These are phyloP conservation scores for Ocimum tenuiflorum DNA, from an alignment of 257 asterid species.

Conservation along the genomic window DNA sequence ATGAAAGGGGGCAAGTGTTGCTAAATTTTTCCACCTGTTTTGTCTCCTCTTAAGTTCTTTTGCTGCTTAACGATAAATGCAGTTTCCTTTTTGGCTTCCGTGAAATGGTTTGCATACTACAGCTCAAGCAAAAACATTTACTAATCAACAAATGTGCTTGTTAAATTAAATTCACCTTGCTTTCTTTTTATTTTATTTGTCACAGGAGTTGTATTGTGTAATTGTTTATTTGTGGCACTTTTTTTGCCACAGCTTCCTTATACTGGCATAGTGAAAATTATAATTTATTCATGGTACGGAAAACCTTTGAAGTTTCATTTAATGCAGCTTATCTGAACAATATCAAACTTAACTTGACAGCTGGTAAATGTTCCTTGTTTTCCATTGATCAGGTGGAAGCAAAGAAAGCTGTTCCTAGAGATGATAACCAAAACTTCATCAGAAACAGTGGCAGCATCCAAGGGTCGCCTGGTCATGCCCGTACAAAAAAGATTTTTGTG, in stretches of 20 bases:
- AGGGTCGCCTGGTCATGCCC: slow-evolving; percentile 37
- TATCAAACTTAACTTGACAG: not conserved
- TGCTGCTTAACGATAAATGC: not conserved
- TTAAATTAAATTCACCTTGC: not conserved
- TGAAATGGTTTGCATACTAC: too few species aligned
- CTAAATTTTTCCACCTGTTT: not conserved
- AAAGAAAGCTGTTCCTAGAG: slow-evolving; percentile 49
- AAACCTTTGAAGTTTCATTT: not conserved
- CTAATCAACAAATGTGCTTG: not conserved
- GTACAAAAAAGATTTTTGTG: slow-evolving; percentile 46
- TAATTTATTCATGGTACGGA: not conserved
- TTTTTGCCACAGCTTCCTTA: not conserved
- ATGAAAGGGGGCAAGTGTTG: not conserved
- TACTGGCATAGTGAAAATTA: not conserved
- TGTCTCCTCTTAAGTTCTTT: not conserved
- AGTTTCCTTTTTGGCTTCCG: not conserved
- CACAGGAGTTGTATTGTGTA: not conserved
- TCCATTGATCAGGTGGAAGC: slow-evolving; percentile 40
- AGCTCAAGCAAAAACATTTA: not conserved
- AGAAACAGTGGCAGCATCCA: slow-evolving; percentile 30
- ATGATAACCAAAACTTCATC: slow-evolving; percentile 34
- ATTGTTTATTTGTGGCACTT: not conserved
- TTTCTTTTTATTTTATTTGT: not conserved
- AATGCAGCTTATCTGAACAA: not conserved
- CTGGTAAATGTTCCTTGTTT: not conserved